These are phyloP conservation scores for Apophysomyces elegans DNA, from an alignment of 371 early-diverging fungal genomes.

Conservation along the genomic window DNA sequence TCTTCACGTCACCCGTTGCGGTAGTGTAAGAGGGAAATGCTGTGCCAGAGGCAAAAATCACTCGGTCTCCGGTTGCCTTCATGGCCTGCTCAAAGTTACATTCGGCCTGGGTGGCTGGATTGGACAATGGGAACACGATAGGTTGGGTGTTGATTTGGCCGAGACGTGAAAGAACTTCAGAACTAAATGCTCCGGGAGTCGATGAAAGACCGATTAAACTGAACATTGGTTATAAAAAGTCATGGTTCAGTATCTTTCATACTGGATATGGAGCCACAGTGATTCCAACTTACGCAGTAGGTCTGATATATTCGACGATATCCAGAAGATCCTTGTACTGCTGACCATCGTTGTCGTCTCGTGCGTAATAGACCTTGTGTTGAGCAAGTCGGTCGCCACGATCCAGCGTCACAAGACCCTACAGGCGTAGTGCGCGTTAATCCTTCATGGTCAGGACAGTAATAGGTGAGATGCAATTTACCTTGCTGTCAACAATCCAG, in stretches of 20 bases:
- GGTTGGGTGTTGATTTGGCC: slow-evolving; percentile 77
- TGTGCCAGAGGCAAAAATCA: slow-evolving; percentile 96
- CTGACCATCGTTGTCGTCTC: slow-evolving; percentile 73
- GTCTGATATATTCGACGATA: slow-evolving; percentile 73
- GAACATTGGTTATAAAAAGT: neutral
- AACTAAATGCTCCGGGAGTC: slow-evolving; percentile 72
- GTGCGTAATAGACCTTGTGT: slow-evolving; percentile 84
- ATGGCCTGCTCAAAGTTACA: slow-evolving; percentile 92
- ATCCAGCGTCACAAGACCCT: slow-evolving; percentile 77
- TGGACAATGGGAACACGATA: slow-evolving; percentile 93
- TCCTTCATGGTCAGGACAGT: neutral
- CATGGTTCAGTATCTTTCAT: no score
- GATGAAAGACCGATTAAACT: slow-evolving; percentile 86
- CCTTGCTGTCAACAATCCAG: slow-evolving; percentile 88
- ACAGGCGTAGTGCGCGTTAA: neutral
- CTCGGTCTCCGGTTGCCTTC: slow-evolving; percentile 75
- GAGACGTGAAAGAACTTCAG: slow-evolving; percentile 66
- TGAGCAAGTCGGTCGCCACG: slow-evolving; percentile 86
- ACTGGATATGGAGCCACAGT: no score
- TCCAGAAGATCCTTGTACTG: slow-evolving; percentile 74
- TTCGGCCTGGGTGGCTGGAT: slow-evolving; percentile 87
- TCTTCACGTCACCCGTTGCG: slow-evolving; percentile 52
- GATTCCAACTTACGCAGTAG: slow-evolving; percentile 57
- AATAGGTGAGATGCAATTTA: neutral
- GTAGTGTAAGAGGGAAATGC: slow-evolving; percentile 83